Evolutionary conservation across 345 rosid species (phyloP).

Genomic region (Populus deltoides): DNA sequence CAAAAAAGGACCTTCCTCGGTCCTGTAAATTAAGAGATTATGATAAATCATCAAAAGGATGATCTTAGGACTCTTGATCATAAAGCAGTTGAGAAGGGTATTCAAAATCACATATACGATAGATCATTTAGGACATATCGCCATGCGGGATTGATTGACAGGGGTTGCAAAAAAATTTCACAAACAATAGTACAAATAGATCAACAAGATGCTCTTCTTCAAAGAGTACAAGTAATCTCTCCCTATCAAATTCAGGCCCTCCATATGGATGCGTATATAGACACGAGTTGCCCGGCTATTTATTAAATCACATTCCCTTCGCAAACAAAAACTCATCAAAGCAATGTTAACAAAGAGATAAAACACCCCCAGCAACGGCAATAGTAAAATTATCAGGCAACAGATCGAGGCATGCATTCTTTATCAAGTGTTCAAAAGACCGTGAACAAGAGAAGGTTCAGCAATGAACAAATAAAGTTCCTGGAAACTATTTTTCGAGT

Average conservation of each 20-base stretch:
- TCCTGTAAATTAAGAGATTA: neutral
- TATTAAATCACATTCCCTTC: neutral
- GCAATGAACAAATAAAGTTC: slow-evolving; percentile 15
- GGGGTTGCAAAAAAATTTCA: neutral
- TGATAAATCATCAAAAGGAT: neutral
- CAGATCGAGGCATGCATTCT: slow-evolving; percentile 13
- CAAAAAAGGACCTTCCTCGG: neutral
- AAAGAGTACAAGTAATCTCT: neutral
- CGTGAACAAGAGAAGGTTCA: slow-evolving; percentile 16
- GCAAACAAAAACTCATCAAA: neutral
- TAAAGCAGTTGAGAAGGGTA: neutral
- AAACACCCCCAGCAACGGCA: neutral
- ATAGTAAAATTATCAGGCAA: slow-evolving; percentile 2
- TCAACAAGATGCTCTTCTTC: slow-evolving; percentile 1
- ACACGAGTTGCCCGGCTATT: neutral
- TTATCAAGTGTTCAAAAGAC: slow-evolving; percentile 3
- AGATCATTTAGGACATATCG: slow-evolving; percentile 8
- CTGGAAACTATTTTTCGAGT: slow-evolving; percentile 20
- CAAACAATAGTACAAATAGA: slow-evolving; percentile 14
- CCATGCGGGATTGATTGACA: slow-evolving; percentile 2
- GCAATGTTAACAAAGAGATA: neutral
- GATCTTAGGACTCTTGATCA: neutral
- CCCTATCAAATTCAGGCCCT: slow-evolving; percentile 6
- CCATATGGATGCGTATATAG: slow-evolving; percentile 1
- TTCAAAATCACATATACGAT: neutral